A percentile compares a stretch with the other conserved stretches of the same genome.
Conservation (phyloP, 306 rosid genomes). For the Cicer judaicum region DNA sequence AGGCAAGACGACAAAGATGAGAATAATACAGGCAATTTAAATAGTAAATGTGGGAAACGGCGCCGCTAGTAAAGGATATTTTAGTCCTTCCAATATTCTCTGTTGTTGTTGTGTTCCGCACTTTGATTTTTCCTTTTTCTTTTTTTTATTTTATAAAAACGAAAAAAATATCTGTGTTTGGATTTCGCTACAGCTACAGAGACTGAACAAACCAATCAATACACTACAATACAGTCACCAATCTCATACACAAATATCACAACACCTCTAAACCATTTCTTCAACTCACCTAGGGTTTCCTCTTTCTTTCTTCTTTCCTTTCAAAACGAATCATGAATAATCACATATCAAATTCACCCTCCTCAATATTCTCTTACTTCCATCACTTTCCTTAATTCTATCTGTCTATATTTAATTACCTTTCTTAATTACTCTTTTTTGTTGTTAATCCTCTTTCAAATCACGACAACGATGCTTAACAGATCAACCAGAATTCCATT, state of each 20-base stretch:
- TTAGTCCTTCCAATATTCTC: background rate
- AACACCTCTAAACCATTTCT: no score
- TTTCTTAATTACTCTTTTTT: no score
- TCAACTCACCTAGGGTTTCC: background rate
- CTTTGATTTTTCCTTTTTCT: background rate
- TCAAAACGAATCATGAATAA: no score
- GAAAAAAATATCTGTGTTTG: no score
- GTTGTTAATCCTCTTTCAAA: no score
- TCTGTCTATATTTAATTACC: no score
- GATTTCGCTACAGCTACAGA: background rate
- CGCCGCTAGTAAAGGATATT: slow-evolving; percentile 21
- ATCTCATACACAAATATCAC: background rate
- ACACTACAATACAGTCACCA: background rate
- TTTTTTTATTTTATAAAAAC: no score
- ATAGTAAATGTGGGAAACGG: background rate
- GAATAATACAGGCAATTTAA: slow-evolving; percentile 10
- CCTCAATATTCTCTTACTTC: no score
- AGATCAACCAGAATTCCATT: background rate
- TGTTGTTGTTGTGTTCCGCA: background rate
- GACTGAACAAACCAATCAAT: background rate
- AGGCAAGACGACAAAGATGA: slow-evolving; percentile 2
- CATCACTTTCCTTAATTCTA: no score
- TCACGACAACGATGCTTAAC: background rate
- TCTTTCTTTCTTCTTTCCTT: background rate
- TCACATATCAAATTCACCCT: no score